These are phyloP conservation scores for Suhomyces sp. DNA, from an alignment of 805 yeast species.

Conservation along the genomic window DNA sequence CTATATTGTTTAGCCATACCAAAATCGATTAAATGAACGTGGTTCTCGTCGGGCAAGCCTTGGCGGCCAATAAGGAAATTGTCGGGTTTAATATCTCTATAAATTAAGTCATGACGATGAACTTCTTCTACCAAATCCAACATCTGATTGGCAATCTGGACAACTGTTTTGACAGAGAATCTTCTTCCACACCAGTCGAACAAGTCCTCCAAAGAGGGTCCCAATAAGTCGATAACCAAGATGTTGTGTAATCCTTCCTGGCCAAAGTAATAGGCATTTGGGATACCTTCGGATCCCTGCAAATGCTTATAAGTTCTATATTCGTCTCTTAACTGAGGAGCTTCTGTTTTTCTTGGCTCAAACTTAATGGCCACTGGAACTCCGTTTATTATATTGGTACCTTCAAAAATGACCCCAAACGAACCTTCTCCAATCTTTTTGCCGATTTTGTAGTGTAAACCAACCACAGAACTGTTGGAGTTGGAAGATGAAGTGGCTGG, in stretches of 20 bases:
- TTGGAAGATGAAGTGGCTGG: slow-evolving; percentile 13
- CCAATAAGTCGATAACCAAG: slow-evolving; percentile 69
- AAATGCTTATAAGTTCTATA: slow-evolving; percentile 73
- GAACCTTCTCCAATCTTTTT: slow-evolving; percentile 87
- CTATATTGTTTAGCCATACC: slow-evolving; percentile 87
- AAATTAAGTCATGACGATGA: slow-evolving; percentile 73
- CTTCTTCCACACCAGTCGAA: slow-evolving; percentile 86
- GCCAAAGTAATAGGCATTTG: slow-evolving; percentile 81
- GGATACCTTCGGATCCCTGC: slow-evolving; percentile 68
- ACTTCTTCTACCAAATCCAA: slow-evolving; percentile 66
- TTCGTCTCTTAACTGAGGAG: slow-evolving; percentile 81
- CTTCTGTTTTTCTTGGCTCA: slow-evolving; percentile 77
- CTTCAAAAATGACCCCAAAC: slow-evolving; percentile 82
- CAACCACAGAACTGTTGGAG: slow-evolving; percentile 44
- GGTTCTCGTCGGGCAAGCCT: slow-evolving; percentile 57
- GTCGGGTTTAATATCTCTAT: slow-evolving; percentile 82
- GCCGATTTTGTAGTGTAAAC: slow-evolving; percentile 73
- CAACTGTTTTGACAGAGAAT: slow-evolving; percentile 69
- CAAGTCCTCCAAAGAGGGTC: slow-evolving; percentile 79
- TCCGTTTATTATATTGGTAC: slow-evolving; percentile 66
- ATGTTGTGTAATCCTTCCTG: slow-evolving; percentile 83
- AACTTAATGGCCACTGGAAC: slow-evolving; percentile 74
- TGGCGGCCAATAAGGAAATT: slow-evolving; percentile 71
- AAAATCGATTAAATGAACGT: slow-evolving; percentile 72
- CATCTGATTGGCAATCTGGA: slow-evolving; percentile 76